Base-by-base conservation (phyloP, 2,329 filamentous ascomycete species). In the Monosporascus ibericus region DNA sequence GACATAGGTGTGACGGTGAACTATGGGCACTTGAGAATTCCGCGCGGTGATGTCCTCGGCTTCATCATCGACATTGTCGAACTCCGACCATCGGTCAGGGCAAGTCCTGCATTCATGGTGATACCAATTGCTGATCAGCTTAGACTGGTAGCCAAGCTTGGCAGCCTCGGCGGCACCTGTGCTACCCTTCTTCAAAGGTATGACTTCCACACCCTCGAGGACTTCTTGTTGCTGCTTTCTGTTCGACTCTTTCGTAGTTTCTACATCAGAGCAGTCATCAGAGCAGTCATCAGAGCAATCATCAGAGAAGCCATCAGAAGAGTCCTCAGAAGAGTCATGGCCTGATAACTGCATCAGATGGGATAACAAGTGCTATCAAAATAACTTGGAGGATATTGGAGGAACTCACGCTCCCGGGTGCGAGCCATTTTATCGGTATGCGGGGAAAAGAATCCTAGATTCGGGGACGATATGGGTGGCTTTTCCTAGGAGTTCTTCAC, bases 61-160 rank as follows among this genome's bases (percentile, higher is more conserved):
- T 3, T 70, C 68, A 2, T 66, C 62, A 6, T 64, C 58, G n/a
- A 60, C 50, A 49, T 60, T 54, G 47, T 58, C 55, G 34, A 60
- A 66, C 48, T 64, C 63, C 11, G 60, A 64, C 67, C 65, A 70
- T 36, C 65, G 59, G 2, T 42, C 1, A 1, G 60, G 64, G 44
- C 67, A 68, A 2, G 49, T 56, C 5, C 57, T 53, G 27, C 66
- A 68, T 39, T 57, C 39, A 25, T 67, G 64, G 6, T 37, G 25
- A 39, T 55, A 58, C 52, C 52, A 58, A 42, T 57, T 61, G 47
- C 52, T 58, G 52, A 61, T 47, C 9, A 57, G 53, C 50, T 59
- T 58, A 15, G 54, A 54, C 37, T 24, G 24, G 47, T 54, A 54
- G 20, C 48, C 52, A 17, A 56, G 24, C 7, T 27, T 48, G 46